A percentile compares a stretch with the other conserved stretches of the same genome.
Conservation (phyloP, 192 early-diverging fungal genomes). For the Backusella westeae region DNA sequence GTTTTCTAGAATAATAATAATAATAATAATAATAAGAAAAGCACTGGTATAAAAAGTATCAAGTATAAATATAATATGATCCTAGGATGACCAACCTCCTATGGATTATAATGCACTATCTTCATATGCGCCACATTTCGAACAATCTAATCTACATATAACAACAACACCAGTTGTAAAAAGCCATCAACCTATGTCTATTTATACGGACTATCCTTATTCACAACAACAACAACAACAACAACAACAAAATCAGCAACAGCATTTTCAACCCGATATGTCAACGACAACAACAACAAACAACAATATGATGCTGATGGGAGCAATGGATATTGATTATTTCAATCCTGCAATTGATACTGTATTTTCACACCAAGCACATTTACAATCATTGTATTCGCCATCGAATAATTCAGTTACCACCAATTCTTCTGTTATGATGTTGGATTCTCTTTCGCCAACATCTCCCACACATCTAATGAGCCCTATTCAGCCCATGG, state of each 20-base stretch:
- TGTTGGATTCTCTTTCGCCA: neutral
- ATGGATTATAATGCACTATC: neutral
- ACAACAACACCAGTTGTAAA: conserved; percentile 9
- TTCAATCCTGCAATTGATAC: conserved; percentile 1
- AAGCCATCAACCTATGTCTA: conserved; percentile 6
- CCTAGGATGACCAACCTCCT: neutral
- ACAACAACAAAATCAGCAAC: neutral
- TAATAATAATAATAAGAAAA: neutral
- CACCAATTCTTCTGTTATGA: conserved; percentile 10
- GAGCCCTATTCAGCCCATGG: conserved; percentile 16
- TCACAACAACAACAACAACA: conserved; percentile 7
- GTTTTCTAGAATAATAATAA: neutral
- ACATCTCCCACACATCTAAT: neutral
- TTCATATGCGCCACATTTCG: conserved; percentile 3
- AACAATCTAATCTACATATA: neutral
- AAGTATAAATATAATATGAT: neutral
- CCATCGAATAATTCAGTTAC: conserved; percentile 14
- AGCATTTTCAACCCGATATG: neutral
- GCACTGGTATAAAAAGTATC: neutral
- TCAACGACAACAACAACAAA: conserved; percentile 8
- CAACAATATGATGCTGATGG: neutral
- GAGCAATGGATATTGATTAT: conserved; percentile 13
- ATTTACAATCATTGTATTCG: neutral
- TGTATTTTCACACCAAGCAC: neutral
- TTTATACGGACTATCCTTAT: neutral